Percentiles rank a stretch among this genome's conserved stretches.
These are phyloP conservation scores for Closterium sp. DNA, from an alignment of 139 green algal genomes.

Conservation along the genomic window DNA sequence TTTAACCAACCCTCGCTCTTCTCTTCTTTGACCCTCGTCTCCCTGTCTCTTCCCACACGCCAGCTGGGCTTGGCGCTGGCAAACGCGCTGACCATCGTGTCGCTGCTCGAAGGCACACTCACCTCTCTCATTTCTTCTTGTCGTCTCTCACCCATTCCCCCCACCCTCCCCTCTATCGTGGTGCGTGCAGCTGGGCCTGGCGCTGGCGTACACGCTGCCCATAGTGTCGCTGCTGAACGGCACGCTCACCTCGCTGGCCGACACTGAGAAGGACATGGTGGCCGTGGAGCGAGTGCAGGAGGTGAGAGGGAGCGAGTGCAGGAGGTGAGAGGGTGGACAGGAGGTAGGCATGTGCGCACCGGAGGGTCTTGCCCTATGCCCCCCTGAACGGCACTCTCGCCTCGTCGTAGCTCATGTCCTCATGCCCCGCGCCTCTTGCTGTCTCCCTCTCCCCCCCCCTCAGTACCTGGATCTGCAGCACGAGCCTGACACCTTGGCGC, in stretches of 20 bases:
- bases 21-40: neutral
- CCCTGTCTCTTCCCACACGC: neutral
- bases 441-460: neutral
- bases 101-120: too few species aligned
- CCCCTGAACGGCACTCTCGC: too few species aligned
- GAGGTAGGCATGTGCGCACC: too few species aligned
- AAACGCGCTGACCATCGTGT: slow-evolving; percentile 69
- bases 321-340: too few species aligned
- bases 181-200: slow-evolving; percentile 35
- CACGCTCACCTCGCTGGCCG: slow-evolving; percentile 71
- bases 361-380: too few species aligned
- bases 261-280: slow-evolving; percentile 81
- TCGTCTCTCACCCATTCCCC: too few species aligned
- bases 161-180: too few species aligned
- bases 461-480: neutral
- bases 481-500: neutral
- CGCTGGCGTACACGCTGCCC: slow-evolving; percentile 59
- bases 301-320: neutral
- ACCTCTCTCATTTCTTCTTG: too few species aligned
- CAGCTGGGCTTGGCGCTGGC: slow-evolving; percentile 36
- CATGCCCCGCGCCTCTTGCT: neutral
- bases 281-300: slow-evolving; percentile 45
- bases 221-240: slow-evolving; percentile 84
- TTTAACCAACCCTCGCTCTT: neutral
- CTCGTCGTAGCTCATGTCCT: too few species aligned